Evolutionary conservation across 306 rosid genomes (phyloP), one percentile per base, ranked within the genome.

Genomic region (Leucaena leucocephala): DNA sequence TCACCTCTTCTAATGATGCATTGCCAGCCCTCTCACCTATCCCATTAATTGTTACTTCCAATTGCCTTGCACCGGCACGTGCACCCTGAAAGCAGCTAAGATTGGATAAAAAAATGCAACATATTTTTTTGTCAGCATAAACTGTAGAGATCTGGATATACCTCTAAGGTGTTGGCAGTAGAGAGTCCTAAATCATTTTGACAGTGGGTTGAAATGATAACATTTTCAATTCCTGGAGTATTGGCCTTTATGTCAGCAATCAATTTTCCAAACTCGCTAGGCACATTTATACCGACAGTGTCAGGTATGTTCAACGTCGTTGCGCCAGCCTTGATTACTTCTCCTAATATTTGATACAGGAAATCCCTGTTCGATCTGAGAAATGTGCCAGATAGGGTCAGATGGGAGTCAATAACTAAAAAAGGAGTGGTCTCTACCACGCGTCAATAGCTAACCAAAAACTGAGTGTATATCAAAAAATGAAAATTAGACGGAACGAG

Each of bases 21-120:
- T 96, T 96, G 69, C 99, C 99, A 65, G 99, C 99, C 88, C 99
- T 90, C 89, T 96, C 99, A 80, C 99, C 99, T 58, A 96, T 96
- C 81, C 99, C 99, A 80, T 96, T 96, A 74, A 96, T 85, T 7
- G 99, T 96, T 68, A 96, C 99, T 86, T 96, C 99, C 85, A 96
- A 50, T 72, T 96, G 99, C 82, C 99, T 90, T 48, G 99, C 99
- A 84, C 99, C 99, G 16, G 90, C 87, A 38, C 86, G 85, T 62
- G 97, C 99, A 82, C 99, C 99, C 99, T 96, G 92, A 77, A 82
- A 73, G 73, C 48, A 86, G 42, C 81, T 68, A 46, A 80, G 63
- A 82, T 42, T 74, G 71, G 57, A 71, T 57, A 46, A 71, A 39
- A 73, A 78, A 35, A 66, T 6, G 72, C 40, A 81, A 78, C 35